These are phyloP conservation scores for Canavalia ensiformis DNA, from an alignment of 306 rosid species.

Conservation along the genomic window DNA sequence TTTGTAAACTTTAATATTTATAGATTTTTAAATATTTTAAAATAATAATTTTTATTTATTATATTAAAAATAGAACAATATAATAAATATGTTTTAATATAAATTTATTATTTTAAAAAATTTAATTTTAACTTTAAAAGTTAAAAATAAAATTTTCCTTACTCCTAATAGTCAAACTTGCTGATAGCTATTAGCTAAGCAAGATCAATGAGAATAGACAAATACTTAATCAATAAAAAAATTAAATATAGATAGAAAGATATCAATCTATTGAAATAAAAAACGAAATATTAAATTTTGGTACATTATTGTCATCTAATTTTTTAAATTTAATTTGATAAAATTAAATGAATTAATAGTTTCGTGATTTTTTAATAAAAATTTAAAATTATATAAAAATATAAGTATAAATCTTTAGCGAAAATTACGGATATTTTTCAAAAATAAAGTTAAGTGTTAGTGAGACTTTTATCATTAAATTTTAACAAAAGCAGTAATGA, in stretches of 20 bases:
- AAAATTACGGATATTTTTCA: background rate
- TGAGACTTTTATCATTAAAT: background rate
- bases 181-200: constrained; percentile 12
- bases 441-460: background rate
- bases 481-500: background rate
- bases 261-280: background rate
- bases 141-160: too few species aligned
- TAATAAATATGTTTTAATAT: too few species aligned
- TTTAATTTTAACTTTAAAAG: too few species aligned
- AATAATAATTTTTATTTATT: too few species aligned
- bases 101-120: too few species aligned
- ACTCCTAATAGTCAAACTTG: constrained; percentile 7
- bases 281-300: background rate
- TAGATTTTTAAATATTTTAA: too few species aligned
- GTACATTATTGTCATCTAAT: background rate
- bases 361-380: background rate
- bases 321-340: background rate
- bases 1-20: too few species aligned
- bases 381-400: background rate
- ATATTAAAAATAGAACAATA: too few species aligned
- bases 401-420: background rate
- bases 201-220: constrained; percentile 14
- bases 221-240: background rate
- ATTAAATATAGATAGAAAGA: background rate
- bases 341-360: background rate